Conservation (phyloP, 768 basidiomycete species). For the Piloderma croceum region DNA sequence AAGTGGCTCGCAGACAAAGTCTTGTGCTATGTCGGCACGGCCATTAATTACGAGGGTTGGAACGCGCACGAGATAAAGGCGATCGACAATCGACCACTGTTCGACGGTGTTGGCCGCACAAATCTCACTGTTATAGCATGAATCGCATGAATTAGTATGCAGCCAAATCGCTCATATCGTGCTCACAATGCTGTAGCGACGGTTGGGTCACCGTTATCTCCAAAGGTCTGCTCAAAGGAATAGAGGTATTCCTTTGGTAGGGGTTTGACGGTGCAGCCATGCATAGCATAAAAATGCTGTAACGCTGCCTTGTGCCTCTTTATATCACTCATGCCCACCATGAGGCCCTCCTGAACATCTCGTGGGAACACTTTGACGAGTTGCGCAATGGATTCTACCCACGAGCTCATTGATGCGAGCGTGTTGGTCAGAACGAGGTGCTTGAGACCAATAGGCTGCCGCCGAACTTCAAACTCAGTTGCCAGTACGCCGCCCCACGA, state of each 20-base stretch:
- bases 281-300: conserved; percentile 25
- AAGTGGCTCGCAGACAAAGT: conserved; percentile 33
- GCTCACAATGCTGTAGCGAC: conserved; percentile 31
- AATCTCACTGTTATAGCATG: conserved; percentile 29
- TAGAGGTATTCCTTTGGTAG: conserved; percentile 29
- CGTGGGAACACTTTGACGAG: conserved; percentile 15
- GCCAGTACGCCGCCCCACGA: conserved; percentile 57
- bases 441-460: conserved; percentile 35
- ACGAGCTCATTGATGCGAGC: conserved; percentile 24
- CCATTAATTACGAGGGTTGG: conserved; percentile 41
- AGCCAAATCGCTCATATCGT: not conserved
- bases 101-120: conserved; percentile 36
- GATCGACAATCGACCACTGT: conserved; percentile 42
- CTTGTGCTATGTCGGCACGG: conserved; percentile 34
- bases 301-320: conserved; percentile 29
- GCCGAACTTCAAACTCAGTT: conserved; percentile 31
- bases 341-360: conserved; percentile 19
- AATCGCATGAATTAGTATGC: not conserved
- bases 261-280: conserved; percentile 28
- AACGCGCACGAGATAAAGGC: conserved; percentile 33
- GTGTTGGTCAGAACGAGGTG: conserved; percentile 29
- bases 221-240: conserved; percentile 16
- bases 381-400: conserved; percentile 23
- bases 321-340: conserved; percentile 23
- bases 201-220: conserved; percentile 23